phyloP scores from a whole-genome alignment of 228 moss, liverwort and hornwort species.

The Sphagnum fallax region DNA sequence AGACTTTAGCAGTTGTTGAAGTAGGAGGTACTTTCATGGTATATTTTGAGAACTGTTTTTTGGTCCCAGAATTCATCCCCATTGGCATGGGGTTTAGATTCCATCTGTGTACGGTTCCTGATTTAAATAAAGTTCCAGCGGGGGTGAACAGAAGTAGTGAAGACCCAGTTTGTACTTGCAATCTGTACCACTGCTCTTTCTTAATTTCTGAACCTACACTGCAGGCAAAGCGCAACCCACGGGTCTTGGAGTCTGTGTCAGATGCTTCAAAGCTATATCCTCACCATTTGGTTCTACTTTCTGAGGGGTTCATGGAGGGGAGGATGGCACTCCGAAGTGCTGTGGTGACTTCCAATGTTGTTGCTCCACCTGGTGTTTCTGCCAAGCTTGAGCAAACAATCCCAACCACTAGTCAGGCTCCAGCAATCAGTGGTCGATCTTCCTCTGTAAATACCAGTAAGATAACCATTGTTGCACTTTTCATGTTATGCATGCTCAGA shows the following conservation, averaged over 20 bases:
- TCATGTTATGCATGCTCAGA: slow-evolving; percentile 11
- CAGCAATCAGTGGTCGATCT: slow-evolving; percentile 51
- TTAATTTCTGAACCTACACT: not conserved
- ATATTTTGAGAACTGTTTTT: no score
- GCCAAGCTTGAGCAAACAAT: slow-evolving; percentile 68
- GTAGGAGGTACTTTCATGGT: no score
- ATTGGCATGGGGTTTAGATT: no score
- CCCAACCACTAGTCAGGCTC: slow-evolving; percentile 38
- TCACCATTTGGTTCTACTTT: slow-evolving; percentile 66
- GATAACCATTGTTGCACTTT: slow-evolving; percentile 1
- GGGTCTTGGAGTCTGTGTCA: slow-evolving; percentile 34
- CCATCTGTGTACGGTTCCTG: no score
- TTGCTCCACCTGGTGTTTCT: slow-evolving; percentile 39
- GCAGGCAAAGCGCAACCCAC: slow-evolving; percentile 68
- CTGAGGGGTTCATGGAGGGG: slow-evolving; percentile 81
- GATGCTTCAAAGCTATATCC: slow-evolving; percentile 57
- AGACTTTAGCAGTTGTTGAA: no score
- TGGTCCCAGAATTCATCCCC: no score
- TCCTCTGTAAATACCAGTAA: slow-evolving; percentile 38
- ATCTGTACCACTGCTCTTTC: no score
- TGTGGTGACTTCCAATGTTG: slow-evolving; percentile 30
- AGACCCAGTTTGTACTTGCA: no score
- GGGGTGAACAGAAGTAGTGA: no score
- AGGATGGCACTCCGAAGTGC: slow-evolving; percentile 61
- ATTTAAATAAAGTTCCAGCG: no score